Conservation (phyloP, 768 basidiomycete species). For the Leucosporidium yakuticum region DNA sequence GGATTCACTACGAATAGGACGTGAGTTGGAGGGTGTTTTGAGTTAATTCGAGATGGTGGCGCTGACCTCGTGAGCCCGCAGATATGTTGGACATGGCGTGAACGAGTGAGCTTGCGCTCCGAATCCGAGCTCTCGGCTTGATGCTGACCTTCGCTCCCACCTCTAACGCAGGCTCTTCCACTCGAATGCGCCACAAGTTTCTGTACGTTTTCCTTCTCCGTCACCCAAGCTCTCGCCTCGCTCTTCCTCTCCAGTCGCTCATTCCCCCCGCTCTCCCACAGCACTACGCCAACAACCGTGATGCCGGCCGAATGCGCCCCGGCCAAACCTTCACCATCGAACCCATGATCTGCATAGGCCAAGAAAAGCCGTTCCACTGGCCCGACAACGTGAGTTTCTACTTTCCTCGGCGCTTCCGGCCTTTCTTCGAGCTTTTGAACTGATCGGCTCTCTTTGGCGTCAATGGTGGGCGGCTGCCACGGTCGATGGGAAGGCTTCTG, state of each 20-base stretch:
- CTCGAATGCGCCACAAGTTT: constrained; percentile 29
- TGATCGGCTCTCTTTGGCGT: too few species aligned
- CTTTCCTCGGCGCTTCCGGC: too few species aligned
- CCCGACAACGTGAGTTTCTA: constrained; percentile 27
- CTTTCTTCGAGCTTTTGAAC: too few species aligned
- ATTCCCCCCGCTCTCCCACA: background rate
- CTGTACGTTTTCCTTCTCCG: constrained; percentile 9
- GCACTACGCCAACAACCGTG: constrained; percentile 38
- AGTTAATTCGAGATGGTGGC: constrained; percentile 38
- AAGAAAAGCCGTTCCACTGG: constrained; percentile 36
- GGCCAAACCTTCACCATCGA: constrained; percentile 39
- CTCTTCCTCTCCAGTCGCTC: too few species aligned
- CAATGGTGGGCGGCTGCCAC: constrained; percentile 82
- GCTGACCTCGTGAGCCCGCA: constrained; percentile 52
- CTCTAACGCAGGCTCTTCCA: constrained; percentile 32
- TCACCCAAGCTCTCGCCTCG: too few species aligned
- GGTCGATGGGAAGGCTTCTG: constrained; percentile 78
- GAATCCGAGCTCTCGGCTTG: too few species aligned
- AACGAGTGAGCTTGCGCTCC: constrained; percentile 22
- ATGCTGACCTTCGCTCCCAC: too few species aligned
- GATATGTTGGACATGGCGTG: constrained; percentile 39
- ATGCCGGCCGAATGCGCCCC: constrained; percentile 18
- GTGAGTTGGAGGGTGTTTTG: constrained; percentile 46
- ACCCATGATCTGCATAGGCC: constrained; percentile 38
- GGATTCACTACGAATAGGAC: constrained; percentile 86